Evolutionary conservation across 148 eudicot species (phyloP).

Genomic region (Rhododendron henanense): DNA sequence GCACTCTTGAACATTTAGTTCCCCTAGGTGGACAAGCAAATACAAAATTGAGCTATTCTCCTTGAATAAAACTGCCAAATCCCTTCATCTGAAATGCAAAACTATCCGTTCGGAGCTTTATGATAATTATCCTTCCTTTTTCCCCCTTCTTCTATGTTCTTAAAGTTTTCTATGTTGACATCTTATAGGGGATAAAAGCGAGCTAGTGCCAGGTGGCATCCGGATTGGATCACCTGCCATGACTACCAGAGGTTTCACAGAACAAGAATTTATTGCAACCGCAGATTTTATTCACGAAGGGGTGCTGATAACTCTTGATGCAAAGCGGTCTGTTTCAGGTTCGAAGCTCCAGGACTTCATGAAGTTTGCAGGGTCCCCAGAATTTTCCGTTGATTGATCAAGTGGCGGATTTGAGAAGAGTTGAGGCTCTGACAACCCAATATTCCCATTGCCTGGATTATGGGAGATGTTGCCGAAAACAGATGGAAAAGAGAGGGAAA

Average conservation of each 20-base stretch:
- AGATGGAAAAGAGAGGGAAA: too few species aligned
- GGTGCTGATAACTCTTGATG: slow-evolving; percentile 62
- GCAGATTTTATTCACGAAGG: slow-evolving; percentile 81
- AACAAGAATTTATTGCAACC: slow-evolving; percentile 55
- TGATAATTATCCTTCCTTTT: not conserved
- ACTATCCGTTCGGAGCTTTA: slow-evolving; percentile 54
- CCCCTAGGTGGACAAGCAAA: too few species aligned
- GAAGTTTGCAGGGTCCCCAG: slow-evolving; percentile 47
- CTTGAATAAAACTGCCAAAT: slow-evolving; percentile 66
- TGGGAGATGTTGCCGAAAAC: slow-evolving; percentile 17
- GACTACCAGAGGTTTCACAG: slow-evolving; percentile 81
- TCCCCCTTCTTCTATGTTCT: slow-evolving; percentile 12
- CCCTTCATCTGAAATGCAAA: slow-evolving; percentile 48
- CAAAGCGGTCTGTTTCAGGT: slow-evolving; percentile 47
- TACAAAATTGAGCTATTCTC: slow-evolving; percentile 80
- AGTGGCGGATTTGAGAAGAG: slow-evolving; percentile 57
- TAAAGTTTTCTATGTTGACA: slow-evolving; percentile 37
- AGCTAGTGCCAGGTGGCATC: slow-evolving; percentile 79
- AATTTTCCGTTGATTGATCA: slow-evolving; percentile 52
- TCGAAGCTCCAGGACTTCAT: slow-evolving; percentile 71
- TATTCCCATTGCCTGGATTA: slow-evolving; percentile 68
- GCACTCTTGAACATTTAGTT: too few species aligned
- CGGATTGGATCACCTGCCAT: slow-evolving; percentile 86
- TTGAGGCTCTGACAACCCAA: slow-evolving; percentile 62
- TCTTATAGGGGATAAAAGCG: slow-evolving; percentile 77